Conservation (phyloP, 2,329 filamentous ascomycete species). For the Hirsutella minnesotensis region DNA sequence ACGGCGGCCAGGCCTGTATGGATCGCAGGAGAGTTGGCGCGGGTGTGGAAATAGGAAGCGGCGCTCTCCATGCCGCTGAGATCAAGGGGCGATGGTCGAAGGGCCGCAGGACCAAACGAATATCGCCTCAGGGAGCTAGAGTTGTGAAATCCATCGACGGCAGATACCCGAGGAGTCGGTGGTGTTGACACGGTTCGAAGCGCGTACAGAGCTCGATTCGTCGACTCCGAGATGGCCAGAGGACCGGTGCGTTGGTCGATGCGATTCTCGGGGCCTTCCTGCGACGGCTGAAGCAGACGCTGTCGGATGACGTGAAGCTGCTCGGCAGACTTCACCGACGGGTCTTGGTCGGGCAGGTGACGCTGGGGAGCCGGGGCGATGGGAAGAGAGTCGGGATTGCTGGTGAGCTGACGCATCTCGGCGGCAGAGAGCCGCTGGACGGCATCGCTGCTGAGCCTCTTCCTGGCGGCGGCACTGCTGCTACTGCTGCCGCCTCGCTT, state of each 20-base stretch:
- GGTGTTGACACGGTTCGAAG: conserved; percentile 40
- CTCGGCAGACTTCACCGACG: conserved; percentile 13
- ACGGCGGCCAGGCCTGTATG: conserved; percentile 5
- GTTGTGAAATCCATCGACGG: conserved; percentile 12
- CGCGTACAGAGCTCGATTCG: conserved; percentile 20
- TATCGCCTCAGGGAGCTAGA: conserved; percentile 30
- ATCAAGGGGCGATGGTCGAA: conserved; percentile 32
- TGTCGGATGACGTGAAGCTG: conserved; percentile 18
- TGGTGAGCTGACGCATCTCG: conserved; percentile 46
- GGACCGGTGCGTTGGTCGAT: conserved; percentile 5
- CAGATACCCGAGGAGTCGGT: conserved; percentile 31
- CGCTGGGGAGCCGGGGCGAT: conserved; percentile 30
- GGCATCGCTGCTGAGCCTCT: conserved; percentile 25
- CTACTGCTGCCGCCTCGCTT: conserved; percentile 10
- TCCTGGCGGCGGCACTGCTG: conserved; percentile 18
- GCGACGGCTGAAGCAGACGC: conserved; percentile 11
- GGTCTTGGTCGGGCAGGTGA: conserved; percentile 26
- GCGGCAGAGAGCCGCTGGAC: conserved; percentile 43
- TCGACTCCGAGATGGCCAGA: conserved; percentile 9
- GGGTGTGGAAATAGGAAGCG: conserved; percentile 4
- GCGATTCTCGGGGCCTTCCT: conserved; percentile 10
- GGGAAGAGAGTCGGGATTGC: conserved; percentile 45
- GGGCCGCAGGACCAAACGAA: conserved; percentile 32
- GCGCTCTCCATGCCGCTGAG: conserved; percentile 21
- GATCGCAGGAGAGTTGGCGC: conserved; percentile 10